Conservation (phyloP, 164 flowering plant species). For the Hamamelis virginiana region DNA sequence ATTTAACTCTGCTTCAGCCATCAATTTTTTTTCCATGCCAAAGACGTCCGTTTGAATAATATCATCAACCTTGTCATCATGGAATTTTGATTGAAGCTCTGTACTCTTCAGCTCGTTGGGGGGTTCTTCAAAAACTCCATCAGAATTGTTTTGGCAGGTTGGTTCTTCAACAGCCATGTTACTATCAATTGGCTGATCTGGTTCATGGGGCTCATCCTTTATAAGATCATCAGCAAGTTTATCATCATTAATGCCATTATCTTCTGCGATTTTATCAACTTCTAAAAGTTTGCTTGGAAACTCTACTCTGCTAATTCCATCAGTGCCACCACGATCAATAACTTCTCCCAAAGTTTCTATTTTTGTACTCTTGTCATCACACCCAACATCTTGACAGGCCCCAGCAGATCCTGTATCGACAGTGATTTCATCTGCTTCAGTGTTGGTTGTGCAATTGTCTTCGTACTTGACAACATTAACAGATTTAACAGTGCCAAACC, state of each 20-base stretch:
- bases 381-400: slow-evolving; percentile 6
- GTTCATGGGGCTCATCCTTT: slow-evolving; percentile 24
- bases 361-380: slow-evolving; percentile 13
- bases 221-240: slow-evolving; percentile 10
- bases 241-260: slow-evolving; percentile 19
- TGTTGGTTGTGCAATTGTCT: slow-evolving; percentile 3
- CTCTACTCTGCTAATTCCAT: slow-evolving; percentile 11
- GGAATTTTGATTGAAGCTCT: slow-evolving; percentile 4
- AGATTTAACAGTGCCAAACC: slow-evolving; percentile 87
- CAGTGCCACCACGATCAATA: slow-evolving; percentile 10
- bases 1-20: slow-evolving; percentile 13
- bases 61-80: slow-evolving; percentile 10
- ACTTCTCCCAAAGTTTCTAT: slow-evolving; percentile 17
- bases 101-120: slow-evolving; percentile 9
- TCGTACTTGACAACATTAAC: slow-evolving; percentile 46
- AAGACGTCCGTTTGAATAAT: slow-evolving; percentile 11
- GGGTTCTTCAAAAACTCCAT: slow-evolving; percentile 10
- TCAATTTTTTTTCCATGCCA: slow-evolving; percentile 12
- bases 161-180: slow-evolving; percentile 18
- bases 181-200: slow-evolving; percentile 12
- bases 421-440: slow-evolving; percentile 20
- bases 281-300: slow-evolving; percentile 15
- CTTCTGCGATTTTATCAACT: slow-evolving; percentile 16
- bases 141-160: neutral
- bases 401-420: slow-evolving; percentile 14